phyloP scores from a whole-genome alignment of 768 basidiomycete species.

The Tephrocybe sp. region DNA sequence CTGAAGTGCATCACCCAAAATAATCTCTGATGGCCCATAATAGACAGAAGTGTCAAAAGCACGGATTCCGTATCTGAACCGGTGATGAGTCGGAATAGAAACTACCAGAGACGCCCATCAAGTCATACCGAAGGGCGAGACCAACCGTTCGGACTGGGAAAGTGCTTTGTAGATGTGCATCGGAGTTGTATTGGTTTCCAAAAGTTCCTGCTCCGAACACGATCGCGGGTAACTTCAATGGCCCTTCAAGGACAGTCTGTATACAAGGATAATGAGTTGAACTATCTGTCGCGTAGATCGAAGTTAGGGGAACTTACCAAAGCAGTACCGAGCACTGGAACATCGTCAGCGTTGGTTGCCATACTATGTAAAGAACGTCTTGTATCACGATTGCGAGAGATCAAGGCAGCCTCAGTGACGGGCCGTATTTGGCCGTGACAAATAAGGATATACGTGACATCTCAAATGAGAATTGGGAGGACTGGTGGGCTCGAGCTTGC shows the following conservation, averaged over 20 bases:
- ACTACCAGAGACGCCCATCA: background rate
- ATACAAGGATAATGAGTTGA: background rate
- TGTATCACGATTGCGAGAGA: background rate
- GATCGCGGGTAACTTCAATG: conserved; percentile 43
- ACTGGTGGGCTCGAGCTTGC: no score
- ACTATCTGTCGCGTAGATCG: background rate
- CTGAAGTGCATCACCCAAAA: conserved; percentile 67
- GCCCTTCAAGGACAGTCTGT: conserved; percentile 33
- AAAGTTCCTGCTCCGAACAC: conserved; percentile 76
- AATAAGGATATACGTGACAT: background rate
- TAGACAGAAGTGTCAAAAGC: conserved; percentile 86
- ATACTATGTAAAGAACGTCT: background rate
- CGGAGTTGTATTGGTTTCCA: conserved; percentile 64
- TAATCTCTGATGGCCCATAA: conserved; percentile 79
- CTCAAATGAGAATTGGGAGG: no score
- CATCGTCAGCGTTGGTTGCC: conserved; percentile 29
- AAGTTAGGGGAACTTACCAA: conserved; percentile 32
- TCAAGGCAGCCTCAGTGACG: background rate
- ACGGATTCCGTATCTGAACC: conserved; percentile 69
- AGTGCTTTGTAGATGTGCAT: conserved; percentile 54
- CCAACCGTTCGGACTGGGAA: conserved; percentile 66
- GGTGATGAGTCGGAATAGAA: background rate
- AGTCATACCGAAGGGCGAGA: conserved; percentile 68
- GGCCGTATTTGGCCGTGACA: conserved; percentile 9
- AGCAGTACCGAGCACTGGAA: conserved; percentile 35